phyloP scores from a whole-genome alignment of 495 filamentous ascomycete genomes.

The Cercophora newfieldiana region DNA sequence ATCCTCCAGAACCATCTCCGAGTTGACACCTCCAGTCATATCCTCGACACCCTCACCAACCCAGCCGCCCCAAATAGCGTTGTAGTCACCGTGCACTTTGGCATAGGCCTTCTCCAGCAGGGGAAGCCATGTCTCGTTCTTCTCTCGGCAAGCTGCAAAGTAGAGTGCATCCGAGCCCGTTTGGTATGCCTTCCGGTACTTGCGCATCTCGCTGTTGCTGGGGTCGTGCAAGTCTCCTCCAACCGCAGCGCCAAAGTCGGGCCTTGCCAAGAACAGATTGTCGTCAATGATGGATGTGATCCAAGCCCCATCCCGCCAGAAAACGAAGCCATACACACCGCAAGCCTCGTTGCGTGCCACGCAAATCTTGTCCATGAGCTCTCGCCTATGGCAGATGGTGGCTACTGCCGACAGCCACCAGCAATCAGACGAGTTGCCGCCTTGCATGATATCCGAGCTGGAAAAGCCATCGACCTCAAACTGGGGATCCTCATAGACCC shows the following conservation, averaged over 20 bases:
- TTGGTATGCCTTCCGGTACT: constrained; percentile 14
- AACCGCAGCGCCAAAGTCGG: constrained; percentile 26
- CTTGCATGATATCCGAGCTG: constrained; percentile 46
- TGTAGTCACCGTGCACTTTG: constrained; percentile 62
- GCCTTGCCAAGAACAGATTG: constrained; percentile 15
- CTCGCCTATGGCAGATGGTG: constrained; percentile 65
- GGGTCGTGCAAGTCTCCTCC: constrained; percentile 38
- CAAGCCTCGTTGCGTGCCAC: constrained; percentile 65
- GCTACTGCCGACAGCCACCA: constrained; percentile 74
- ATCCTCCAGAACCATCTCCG: constrained; percentile 55
- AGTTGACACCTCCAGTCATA: constrained; percentile 75
- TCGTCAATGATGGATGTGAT: constrained; percentile 68
- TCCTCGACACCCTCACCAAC: constrained; percentile 75
- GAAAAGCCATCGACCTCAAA: constrained; percentile 71
- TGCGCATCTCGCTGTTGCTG: constrained; percentile 4
- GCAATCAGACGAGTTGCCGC: constrained; percentile 61
- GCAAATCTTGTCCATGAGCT: constrained; percentile 66
- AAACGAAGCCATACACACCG: constrained; percentile 79
- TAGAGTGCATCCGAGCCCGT: constrained; percentile 59
- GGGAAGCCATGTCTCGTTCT: constrained; percentile 76
- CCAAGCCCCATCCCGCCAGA: constrained; percentile 77
- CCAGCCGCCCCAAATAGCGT: constrained; percentile 68
- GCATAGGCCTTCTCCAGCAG: constrained; percentile 78
- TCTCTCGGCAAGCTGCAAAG: constrained; percentile 68
- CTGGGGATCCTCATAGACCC: constrained; percentile 70